A percentile compares a stretch with the other conserved stretches of the same genome.
Conservation (phyloP, 495 filamentous ascomycete species). For the Penicillium salamii region DNA sequence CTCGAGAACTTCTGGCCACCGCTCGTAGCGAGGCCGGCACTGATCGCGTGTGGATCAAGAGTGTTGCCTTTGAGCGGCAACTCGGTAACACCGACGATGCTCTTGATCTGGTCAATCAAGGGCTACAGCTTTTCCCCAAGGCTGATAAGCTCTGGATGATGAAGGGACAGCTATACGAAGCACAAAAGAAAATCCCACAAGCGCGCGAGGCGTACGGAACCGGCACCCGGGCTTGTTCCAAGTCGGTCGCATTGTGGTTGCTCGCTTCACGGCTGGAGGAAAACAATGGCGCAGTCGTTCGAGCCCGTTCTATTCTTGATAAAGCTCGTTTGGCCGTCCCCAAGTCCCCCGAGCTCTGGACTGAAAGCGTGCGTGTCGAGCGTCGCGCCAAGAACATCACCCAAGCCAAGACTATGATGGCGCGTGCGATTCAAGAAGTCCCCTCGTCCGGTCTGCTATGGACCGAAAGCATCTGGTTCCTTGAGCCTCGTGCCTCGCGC, state of each 20-base stretch:
- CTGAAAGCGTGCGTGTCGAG: slow-evolving; percentile 88
- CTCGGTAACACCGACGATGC: slow-evolving; percentile 74
- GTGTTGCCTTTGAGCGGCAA: slow-evolving; percentile 85
- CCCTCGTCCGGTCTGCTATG: slow-evolving; percentile 88
- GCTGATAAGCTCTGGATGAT: slow-evolving; percentile 95
- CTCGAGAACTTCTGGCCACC: slow-evolving; percentile 72
- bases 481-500: slow-evolving; percentile 86
- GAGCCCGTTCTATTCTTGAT: slow-evolving; percentile 89
- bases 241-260: slow-evolving; percentile 83
- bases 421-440: slow-evolving; percentile 84
- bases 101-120: slow-evolving; percentile 82
- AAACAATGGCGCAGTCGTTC: slow-evolving; percentile 76
- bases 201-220: slow-evolving; percentile 89
- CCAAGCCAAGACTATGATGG: slow-evolving; percentile 89
- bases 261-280: slow-evolving; percentile 87
- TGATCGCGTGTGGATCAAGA: slow-evolving; percentile 95
- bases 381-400: slow-evolving; percentile 77
- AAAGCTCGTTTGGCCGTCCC: slow-evolving; percentile 81
- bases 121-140: slow-evolving; percentile 81
- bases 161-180: slow-evolving; percentile 96
- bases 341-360: slow-evolving; percentile 82
- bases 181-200: slow-evolving; percentile 69
- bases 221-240: slow-evolving; percentile 81
- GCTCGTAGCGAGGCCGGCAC: slow-evolving; percentile 86
- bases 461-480: slow-evolving; percentile 90